A percentile compares a stretch with the other conserved stretches of the same genome.
phyloP scores from a whole-genome alignment of 106 monocot species.

The Phalaenopsis equestris region DNA sequence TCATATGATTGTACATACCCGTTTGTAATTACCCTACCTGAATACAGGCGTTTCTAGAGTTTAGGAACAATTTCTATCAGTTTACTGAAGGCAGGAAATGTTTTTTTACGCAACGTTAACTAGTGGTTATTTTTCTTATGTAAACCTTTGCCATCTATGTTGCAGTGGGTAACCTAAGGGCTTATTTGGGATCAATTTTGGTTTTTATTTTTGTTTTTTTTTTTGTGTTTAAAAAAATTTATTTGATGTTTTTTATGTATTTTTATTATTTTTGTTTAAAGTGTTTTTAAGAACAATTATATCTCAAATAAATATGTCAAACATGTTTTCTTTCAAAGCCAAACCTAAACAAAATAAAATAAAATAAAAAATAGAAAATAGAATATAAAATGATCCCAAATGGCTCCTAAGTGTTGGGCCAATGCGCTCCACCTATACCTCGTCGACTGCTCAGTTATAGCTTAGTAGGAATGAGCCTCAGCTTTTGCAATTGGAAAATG shows the following conservation, averaged over 20 bases:
- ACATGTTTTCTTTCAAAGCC: too few relatives aligned
- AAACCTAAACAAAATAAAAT: too few relatives aligned
- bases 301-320: too few relatives aligned
- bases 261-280: too few relatives aligned
- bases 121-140: background rate
- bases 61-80: background rate
- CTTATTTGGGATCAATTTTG: too few relatives aligned
- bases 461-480: background rate
- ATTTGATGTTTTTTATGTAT: too few relatives aligned
- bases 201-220: too few relatives aligned
- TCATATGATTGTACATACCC: background rate
- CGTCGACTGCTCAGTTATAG: background rate
- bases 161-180: background rate
- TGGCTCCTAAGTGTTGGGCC: background rate
- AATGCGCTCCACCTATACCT: background rate
- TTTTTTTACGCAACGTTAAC: background rate
- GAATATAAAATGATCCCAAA: too few relatives aligned
- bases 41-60: background rate
- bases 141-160: background rate
- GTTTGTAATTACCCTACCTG: too few relatives aligned
- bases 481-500: background rate
- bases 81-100: background rate
- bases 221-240: too few relatives aligned
- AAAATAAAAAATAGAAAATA: too few relatives aligned
- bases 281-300: too few relatives aligned